Evolutionary conservation across 1,139 yeast species (phyloP).

Genomic region (Lodderomyces oxycetoniae): DNA sequence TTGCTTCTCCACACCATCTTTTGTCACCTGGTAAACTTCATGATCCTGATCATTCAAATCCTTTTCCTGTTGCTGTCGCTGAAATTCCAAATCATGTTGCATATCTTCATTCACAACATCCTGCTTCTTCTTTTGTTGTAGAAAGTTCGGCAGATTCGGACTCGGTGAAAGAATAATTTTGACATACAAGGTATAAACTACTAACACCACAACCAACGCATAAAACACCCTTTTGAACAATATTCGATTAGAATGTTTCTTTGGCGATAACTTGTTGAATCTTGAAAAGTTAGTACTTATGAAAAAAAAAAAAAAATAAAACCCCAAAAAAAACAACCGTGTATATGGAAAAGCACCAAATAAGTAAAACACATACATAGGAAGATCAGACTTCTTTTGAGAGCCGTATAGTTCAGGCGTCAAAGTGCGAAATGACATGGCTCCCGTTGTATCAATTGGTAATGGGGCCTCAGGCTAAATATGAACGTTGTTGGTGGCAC

Average conservation of each 20-base stretch:
- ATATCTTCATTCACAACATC: background rate
- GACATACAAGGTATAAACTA: conserved; percentile 11
- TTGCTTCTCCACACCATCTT: conserved; percentile 29
- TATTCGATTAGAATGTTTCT: conserved; percentile 12
- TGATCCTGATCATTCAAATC: conserved; percentile 3
- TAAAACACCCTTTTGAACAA: conserved; percentile 12
- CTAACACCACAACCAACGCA: conserved; percentile 9
- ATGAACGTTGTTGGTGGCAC: no score
- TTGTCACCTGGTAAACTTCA: conserved; percentile 31
- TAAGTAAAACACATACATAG: conserved; percentile 30
- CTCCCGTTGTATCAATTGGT: no score
- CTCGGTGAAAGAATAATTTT: background rate
- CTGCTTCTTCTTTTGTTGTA: background rate
- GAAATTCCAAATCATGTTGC: conserved; percentile 1
- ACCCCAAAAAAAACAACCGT: background rate
- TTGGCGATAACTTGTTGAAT: conserved; percentile 13
- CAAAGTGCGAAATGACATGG: conserved; percentile 11
- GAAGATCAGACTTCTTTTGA: conserved; percentile 42
- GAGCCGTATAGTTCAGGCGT: conserved; percentile 27
- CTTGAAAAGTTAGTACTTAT: conserved; percentile 10
- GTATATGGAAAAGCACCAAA: conserved; percentile 1
- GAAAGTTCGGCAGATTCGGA: background rate
- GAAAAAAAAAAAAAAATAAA: background rate
- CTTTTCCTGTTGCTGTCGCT: conserved; percentile 3
- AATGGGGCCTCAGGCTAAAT: no score